Evolutionary conservation across 306 rosid species (phyloP), one percentile per base, ranked within the genome.

Genomic region (Quillaja saponaria): DNA sequence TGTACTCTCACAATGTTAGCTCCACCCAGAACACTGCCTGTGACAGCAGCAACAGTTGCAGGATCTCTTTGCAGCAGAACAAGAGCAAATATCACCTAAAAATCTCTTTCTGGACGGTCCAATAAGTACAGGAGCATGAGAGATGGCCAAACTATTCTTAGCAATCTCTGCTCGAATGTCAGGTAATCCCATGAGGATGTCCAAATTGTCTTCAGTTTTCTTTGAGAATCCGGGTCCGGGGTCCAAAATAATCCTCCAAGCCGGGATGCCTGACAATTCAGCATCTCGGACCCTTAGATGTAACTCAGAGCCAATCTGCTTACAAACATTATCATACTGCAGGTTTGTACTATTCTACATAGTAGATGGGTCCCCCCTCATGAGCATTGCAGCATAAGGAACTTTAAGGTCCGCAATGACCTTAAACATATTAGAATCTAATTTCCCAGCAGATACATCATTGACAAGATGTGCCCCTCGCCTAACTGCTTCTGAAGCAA

Each of bases 191-290:
- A 25, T 49, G 14, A 86, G 80, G 51, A 89, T 58, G 6, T 89
- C 94, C 75, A 92, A 69, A 67, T 80, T 81, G 54, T 89, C 77
- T 76, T 84, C 88, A 34, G 85, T 76, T 39, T 83, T 86, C 78
- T 89, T 92, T 17, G 95, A 86, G 78, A 92, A 89, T 71, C 95
- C 96, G 57, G 86, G 63, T 58, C 96, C 99, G 5, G 96, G 95
- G 66, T 92, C 96, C 58, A 86, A 34, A 16, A 92, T 81, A 41
- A 86, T 78, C 82, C 96, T 87, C 95, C 96, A 89, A 13, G 91
- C 90, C 6, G 95, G 96, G 52, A 89, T 83, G 38, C 96, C 96
- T n/a, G 77, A 76, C 14, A 73, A 57, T 79, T 92, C 95, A 6
- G 96, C 96, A 55, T 79, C 86, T 71, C 75, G 76, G 42, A 86